Evolutionary conservation across 129 eudicot genomes (phyloP), one percentile per base, ranked within the genome.

Genomic region (Pseudognaphalium luteoalbum): DNA sequence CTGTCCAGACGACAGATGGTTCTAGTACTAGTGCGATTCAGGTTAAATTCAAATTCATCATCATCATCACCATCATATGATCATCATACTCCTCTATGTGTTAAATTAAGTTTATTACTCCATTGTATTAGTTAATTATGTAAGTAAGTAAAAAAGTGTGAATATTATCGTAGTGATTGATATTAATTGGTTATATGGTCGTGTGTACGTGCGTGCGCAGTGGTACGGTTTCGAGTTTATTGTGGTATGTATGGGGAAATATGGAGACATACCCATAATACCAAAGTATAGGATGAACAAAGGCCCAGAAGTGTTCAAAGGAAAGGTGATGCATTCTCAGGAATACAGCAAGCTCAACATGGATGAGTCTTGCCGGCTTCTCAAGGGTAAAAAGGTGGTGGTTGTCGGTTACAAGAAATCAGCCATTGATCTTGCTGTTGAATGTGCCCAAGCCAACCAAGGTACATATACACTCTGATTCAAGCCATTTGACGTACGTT

Each of bases 381-480:
- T 94, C 4, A 85, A 85, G 76, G 97, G 87, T 41, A 89, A 91
- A 47, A 94, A 91, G 83, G 98, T 88, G 72, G 98, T 83, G n/a
- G 84, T 94, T 0, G 84, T 94, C 15, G 98, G 98, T 9, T 94
- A 91, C 89, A 94, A 91, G 78, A 94, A 94, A 86, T 94, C 98
- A 2, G 98, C 89, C 32, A 94, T 94, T 76, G 98, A 94, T 84
- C 84, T 94, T 57, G 98, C 98, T 11, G 82, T 87, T 64, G 98
- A 94, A 78, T 94, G 98, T 80, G 98, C 98, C 5, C 78, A 87
- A 83, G 96, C 93, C 68, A 94, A 94, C 63, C 42, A 64, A 64
- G 69, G 69, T 64, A 15, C 21, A 4, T 4, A 47, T 14, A 14
- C 54, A 11, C 17, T 14, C 54, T 12, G n/a, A 47, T 47, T 47